Conservation (phyloP, 2,329 filamentous ascomycete genomes). For the Bipolaris zeicola region DNA sequence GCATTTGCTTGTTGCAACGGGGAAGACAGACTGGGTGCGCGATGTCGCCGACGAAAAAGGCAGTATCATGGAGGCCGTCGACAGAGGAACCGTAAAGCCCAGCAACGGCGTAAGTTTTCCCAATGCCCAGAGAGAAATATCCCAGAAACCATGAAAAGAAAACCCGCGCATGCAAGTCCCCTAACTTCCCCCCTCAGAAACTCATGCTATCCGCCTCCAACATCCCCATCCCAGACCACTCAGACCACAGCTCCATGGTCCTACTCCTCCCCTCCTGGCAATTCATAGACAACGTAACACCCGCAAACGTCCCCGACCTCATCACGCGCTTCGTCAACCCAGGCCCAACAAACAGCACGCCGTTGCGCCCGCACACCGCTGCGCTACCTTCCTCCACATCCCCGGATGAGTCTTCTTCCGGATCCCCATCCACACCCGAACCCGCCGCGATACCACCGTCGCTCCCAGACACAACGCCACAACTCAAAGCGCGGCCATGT, state of each 20-base stretch:
- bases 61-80: conserved; percentile 61
- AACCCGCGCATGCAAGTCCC: not conserved
- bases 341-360: conserved; percentile 74
- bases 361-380: conserved; percentile 51
- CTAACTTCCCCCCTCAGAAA: conserved; percentile 56
- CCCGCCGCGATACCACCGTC: conserved; percentile 31
- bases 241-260: conserved; percentile 71
- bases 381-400: conserved; percentile 12
- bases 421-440: conserved; percentile 10
- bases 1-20: conserved; percentile 91
- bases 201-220: conserved; percentile 93
- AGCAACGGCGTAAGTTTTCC: conserved; percentile 67
- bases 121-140: no score
- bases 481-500: conserved; percentile 66
- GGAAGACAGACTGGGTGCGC: conserved; percentile 91
- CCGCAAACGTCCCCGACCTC: conserved; percentile 72
- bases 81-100: conserved; percentile 61
- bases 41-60: conserved; percentile 82
- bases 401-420: conserved; percentile 23
- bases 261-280: conserved; percentile 85
- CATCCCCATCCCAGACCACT: conserved; percentile 75
- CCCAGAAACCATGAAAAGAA: not conserved
- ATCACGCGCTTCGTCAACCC: conserved; percentile 72
- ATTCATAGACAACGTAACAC: conserved; percentile 81
- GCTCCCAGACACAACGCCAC: conserved; percentile 35